A percentile compares a stretch with the other conserved stretches of the same genome.
Conservation (phyloP, 108 stramenopile genomes). For the Pelagomonas calceolata region DNA sequence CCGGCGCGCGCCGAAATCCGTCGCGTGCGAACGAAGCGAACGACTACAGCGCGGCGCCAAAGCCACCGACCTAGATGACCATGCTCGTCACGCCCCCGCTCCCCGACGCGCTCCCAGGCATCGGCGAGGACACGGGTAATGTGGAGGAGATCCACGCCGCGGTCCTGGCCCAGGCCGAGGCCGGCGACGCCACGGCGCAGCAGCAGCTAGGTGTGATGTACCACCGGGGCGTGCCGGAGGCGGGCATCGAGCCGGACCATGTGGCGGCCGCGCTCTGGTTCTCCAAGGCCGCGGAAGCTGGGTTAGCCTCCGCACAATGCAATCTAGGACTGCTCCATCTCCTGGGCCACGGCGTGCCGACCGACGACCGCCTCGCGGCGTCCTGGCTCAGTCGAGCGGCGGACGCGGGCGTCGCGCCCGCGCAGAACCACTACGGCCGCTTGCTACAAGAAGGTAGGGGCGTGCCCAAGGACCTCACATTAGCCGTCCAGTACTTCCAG, state of each 20-base stretch:
- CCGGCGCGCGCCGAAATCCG: no score
- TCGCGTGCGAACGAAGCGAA: no score
- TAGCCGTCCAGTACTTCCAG: neutral
- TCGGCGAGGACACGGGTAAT: no score
- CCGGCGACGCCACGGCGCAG: neutral
- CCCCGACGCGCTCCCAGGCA: no score
- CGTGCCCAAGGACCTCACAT: neutral
- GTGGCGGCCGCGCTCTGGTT: neutral
- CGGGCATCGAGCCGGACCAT: neutral
- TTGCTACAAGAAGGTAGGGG: neutral
- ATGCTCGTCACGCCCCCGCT: no score
- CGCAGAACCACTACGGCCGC: neutral
- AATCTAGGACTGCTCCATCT: neutral
- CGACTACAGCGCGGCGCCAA: no score
- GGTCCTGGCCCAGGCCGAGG: neutral
- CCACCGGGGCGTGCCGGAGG: neutral
- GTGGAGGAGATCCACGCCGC: no score
- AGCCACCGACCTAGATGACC: no score
- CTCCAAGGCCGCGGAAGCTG: neutral
- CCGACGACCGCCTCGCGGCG: neutral
- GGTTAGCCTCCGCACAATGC: neutral
- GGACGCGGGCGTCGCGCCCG: neutral
- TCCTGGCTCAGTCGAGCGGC: neutral
- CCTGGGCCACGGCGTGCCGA: neutral
- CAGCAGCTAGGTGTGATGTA: neutral